phyloP scores from a whole-genome alignment of 768 basidiomycete genomes.

The Trametes sanguinea region DNA sequence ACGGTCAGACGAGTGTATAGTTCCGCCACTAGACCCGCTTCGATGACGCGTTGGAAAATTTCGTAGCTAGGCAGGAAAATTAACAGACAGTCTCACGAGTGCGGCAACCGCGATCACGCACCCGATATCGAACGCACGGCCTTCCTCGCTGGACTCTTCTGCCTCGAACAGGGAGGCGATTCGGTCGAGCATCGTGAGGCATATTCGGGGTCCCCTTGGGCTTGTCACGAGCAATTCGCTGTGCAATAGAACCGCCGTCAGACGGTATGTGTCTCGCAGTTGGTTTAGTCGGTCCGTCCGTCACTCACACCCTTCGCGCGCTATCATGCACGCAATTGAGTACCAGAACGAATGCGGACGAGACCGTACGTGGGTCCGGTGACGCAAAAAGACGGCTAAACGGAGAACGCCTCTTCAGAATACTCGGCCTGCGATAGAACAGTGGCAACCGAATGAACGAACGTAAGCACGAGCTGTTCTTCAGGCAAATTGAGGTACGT shows the following conservation, averaged over 20 bases:
- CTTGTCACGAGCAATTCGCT: constrained; percentile 58
- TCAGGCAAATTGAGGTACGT: constrained; percentile 68
- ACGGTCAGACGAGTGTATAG: constrained; percentile 62
- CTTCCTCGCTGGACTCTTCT: constrained; percentile 62
- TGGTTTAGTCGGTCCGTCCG: constrained; percentile 8
- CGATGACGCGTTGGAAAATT: constrained; percentile 64
- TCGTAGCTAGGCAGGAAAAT: constrained; percentile 50
- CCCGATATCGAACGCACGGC: constrained; percentile 78
- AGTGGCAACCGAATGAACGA: constrained; percentile 29
- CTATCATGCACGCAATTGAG: constrained; percentile 69
- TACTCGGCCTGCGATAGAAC: neutral
- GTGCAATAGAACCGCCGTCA: constrained; percentile 2
- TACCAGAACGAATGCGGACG: constrained; percentile 69
- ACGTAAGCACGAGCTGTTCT: constrained; percentile 78
- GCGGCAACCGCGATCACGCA: constrained; percentile 34
- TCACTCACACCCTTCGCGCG: constrained; percentile 54
- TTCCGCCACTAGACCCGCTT: constrained; percentile 55
- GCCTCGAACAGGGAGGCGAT: constrained; percentile 73
- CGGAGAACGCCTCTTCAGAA: neutral
- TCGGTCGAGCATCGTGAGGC: constrained; percentile 66
- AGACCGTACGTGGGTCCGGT: constrained; percentile 59
- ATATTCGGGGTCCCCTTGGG: constrained; percentile 62
- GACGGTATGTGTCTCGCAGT: neutral
- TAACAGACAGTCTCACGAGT: neutral
- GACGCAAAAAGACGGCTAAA: constrained; percentile 55